These are phyloP conservation scores for Colletotrichum abscissum DNA, from an alignment of 2,329 filamentous ascomycete genomes.

Conservation along the genomic window DNA sequence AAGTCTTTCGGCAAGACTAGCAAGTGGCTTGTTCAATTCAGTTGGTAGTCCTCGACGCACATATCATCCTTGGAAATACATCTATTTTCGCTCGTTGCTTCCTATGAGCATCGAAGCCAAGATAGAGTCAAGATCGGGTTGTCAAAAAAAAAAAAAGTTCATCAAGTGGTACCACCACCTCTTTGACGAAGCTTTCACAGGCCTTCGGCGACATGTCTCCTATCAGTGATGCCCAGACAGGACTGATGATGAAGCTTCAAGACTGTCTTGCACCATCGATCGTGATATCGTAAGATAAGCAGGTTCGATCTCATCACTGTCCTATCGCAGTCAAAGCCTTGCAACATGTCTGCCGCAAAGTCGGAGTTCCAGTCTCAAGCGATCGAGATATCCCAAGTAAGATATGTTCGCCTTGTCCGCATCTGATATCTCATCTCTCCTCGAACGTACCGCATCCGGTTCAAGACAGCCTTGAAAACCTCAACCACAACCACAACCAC, in stretches of 20 bases:
- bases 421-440: background rate
- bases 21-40: background rate
- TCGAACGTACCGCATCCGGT: background rate
- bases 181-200: background rate
- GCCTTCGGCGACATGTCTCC: background rate
- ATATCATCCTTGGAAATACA: background rate
- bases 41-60: background rate
- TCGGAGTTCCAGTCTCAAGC: background rate
- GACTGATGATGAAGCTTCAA: background rate
- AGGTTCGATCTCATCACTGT: background rate
- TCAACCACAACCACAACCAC: background rate
- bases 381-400: background rate
- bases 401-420: background rate
- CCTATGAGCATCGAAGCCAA: background rate
- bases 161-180: background rate
- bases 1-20: background rate
- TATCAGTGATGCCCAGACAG: background rate
- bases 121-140: background rate
- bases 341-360: fast-evolving
- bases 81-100: no score
- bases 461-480: background rate
- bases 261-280: background rate
- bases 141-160: background rate
- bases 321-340: background rate
- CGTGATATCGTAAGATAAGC: background rate